A percentile compares a stretch with the other conserved stretches of the same genome.
Evolutionary conservation across 2,329 filamentous ascomycete genomes (phyloP).

Genomic region (Penicillium nordicum): DNA sequence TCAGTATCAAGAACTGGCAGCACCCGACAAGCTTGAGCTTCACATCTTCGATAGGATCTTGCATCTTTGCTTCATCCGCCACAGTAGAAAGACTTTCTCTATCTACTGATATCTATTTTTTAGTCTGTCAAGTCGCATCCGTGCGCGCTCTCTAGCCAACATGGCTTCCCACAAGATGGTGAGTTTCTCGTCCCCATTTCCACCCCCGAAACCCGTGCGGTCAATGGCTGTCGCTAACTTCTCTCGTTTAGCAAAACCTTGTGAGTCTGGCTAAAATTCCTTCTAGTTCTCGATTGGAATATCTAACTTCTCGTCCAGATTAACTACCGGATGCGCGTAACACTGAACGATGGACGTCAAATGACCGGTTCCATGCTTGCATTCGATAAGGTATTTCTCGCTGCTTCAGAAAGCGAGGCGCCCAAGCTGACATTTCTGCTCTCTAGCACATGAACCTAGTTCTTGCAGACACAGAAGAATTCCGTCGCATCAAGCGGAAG

Average conservation of each 20-base stretch:
- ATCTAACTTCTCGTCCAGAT: conserved; percentile 65
- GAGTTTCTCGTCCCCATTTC: conserved; percentile 46
- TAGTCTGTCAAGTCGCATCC: conserved; percentile 43
- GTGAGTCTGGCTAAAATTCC: conserved; percentile 45
- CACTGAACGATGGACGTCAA: conserved; percentile 88
- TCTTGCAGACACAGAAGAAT: conserved; percentile 97
- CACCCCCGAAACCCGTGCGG: conserved; percentile 10
- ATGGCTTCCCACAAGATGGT: conserved; percentile 93
- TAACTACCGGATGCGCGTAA: conserved; percentile 99
- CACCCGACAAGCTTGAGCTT: conserved; percentile 20
- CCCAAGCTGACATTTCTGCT: conserved; percentile 5
- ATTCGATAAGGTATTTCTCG: conserved; percentile 77
- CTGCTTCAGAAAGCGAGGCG: conserved; percentile 8
- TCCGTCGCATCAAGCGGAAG: conserved; percentile 85
- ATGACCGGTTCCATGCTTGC: conserved; percentile 98
- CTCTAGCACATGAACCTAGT: conserved; percentile 96
- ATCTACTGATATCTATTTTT: conserved; percentile 30
- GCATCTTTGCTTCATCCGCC: conserved; percentile 16
- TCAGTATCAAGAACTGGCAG: conserved; percentile 7
- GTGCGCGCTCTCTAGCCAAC: conserved; percentile 39
- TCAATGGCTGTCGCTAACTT: conserved; percentile 52
- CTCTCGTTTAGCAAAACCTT: conserved; percentile 57
- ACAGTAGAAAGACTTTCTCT: conserved; percentile 19
- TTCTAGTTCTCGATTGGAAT: neutral
- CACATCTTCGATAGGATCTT: conserved; percentile 14